A percentile compares a stretch with the other conserved stretches of the same genome.
These are phyloP conservation scores for Nymphaea colorata DNA, from an alignment of 164 flowering plant species.

Conservation along the genomic window DNA sequence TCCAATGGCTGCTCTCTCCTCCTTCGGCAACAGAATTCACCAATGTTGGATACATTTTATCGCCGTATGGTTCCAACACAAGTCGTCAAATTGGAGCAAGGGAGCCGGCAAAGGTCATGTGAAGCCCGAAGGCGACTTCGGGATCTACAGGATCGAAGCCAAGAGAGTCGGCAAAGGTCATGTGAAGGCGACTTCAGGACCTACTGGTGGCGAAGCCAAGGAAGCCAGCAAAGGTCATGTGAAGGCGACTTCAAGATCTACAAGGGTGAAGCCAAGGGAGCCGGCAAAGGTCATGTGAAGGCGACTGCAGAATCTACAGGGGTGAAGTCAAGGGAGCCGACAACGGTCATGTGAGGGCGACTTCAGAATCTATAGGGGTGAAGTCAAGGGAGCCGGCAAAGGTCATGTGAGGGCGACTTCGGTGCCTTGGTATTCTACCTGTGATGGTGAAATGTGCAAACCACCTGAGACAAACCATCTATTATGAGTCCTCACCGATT, in stretches of 20 bases:
- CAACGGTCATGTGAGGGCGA: background rate
- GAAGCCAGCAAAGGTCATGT: background rate
- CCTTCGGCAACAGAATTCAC: background rate
- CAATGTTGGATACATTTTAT: too few species aligned
- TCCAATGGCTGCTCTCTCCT: too few species aligned
- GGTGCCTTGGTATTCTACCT: too few species aligned
- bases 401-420: background rate
- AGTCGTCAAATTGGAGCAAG: background rate
- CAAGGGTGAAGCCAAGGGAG: too few species aligned
- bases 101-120: background rate
- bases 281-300: background rate
- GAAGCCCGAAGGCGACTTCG: constrained; percentile 1
- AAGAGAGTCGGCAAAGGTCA: background rate
- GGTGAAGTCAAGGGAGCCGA: background rate
- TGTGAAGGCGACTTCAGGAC: constrained; percentile 6
- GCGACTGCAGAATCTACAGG: too few species aligned
- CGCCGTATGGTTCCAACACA: background rate
- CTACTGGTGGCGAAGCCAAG: constrained; percentile 2
- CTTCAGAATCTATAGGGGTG: background rate
- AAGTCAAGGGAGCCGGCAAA: background rate
- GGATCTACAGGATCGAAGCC: constrained; percentile 2
- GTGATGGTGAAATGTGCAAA: too few species aligned
- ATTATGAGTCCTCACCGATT: too few species aligned
- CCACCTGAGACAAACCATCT: too few species aligned
- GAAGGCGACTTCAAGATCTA: constrained; percentile 4